These are phyloP conservation scores for Erodium chrysanthum DNA, from an alignment of 441 rosid species.

Conservation along the genomic window DNA sequence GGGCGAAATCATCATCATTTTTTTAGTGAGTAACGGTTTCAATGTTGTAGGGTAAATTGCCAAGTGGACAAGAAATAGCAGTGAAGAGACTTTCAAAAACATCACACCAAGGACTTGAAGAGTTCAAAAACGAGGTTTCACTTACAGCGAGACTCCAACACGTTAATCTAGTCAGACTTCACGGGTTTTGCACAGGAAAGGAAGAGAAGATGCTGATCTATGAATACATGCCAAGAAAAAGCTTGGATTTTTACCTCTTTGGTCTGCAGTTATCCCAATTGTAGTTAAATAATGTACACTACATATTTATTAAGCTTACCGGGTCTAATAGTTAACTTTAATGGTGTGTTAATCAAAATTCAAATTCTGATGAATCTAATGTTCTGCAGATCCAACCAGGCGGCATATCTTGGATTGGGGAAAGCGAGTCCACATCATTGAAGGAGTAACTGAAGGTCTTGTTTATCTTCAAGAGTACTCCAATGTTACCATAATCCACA, in stretches of 20 bases:
- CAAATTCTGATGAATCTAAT: neutral
- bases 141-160: constrained; percentile 21
- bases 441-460: constrained; percentile 33
- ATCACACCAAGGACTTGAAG: constrained; percentile 20
- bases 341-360: neutral
- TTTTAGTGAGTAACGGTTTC: neutral
- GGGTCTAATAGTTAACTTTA: too few relatives aligned
- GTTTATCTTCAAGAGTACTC: constrained; percentile 36
- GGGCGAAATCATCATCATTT: too few relatives aligned
- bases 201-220: constrained; percentile 18
- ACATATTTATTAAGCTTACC: too few relatives aligned
- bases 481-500: constrained; percentile 24
- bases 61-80: constrained; percentile 17
- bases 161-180: constrained; percentile 15
- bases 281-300: neutral
- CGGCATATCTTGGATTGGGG: constrained; percentile 23
- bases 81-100: constrained; percentile 21
- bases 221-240: constrained; percentile 2
- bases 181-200: constrained; percentile 18
- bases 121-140: constrained; percentile 17
- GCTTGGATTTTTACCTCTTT: constrained; percentile 18
- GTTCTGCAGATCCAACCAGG: constrained; percentile 18
- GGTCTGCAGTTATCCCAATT: constrained; percentile 9
- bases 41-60: constrained; percentile 14
- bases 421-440: constrained; percentile 26